Evolutionary conservation across 164 flowering plant genomes (phyloP).

Genomic region (Dillenia suffruticosa): DNA sequence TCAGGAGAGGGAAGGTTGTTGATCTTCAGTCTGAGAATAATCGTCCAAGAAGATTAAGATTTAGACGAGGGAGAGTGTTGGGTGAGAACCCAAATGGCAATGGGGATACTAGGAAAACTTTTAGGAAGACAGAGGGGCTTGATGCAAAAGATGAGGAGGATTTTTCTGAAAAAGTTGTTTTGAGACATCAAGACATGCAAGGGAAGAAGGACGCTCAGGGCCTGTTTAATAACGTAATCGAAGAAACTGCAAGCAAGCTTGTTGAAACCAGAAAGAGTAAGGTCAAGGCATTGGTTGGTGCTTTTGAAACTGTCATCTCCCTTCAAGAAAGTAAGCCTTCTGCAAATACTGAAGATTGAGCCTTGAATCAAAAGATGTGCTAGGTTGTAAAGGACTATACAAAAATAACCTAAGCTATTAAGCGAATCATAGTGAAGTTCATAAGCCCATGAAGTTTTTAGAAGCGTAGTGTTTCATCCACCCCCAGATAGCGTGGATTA

Average conservation of each 20-base stretch:
- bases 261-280: constrained; percentile 80
- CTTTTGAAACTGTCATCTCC: constrained; percentile 86
- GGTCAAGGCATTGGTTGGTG: constrained; percentile 94
- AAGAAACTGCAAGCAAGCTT: constrained; percentile 87
- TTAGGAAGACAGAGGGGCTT: constrained; percentile 23
- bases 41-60: constrained; percentile 39
- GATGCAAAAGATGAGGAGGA: constrained; percentile 12
- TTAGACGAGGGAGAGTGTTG: constrained; percentile 37
- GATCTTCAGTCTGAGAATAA: constrained; percentile 26
- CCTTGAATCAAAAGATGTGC: neutral
- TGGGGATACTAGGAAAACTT: constrained; percentile 24
- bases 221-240: constrained; percentile 74
- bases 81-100: constrained; percentile 23
- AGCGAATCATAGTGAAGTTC: neutral
- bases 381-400: constrained; percentile 1
- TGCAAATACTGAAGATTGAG: constrained; percentile 22
- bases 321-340: constrained; percentile 64
- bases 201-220: constrained; percentile 57
- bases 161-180: constrained; percentile 36
- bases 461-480: constrained; percentile 9
- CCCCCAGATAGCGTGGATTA: constrained; percentile 2
- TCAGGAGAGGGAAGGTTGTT: constrained; percentile 38
- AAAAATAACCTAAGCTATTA: constrained; percentile 12
- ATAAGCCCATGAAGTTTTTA: constrained; percentile 10
- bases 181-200: constrained; percentile 63